Evolutionary conservation across 805 yeast genomes (phyloP).

Genomic region (Candida qinlingensis): DNA sequence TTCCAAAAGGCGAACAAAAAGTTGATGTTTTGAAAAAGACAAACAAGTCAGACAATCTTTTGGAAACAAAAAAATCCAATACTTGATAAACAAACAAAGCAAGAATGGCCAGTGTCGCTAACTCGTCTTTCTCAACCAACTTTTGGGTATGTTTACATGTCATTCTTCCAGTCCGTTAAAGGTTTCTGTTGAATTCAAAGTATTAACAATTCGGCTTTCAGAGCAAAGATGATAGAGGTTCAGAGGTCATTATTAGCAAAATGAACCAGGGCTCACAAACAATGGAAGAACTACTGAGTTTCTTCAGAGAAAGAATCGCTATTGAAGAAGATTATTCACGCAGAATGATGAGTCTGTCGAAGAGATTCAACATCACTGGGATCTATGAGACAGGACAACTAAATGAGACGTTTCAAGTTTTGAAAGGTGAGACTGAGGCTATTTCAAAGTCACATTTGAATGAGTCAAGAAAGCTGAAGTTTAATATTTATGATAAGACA

Average conservation of each 20-base stretch:
- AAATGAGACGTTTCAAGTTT: constrained; percentile 51
- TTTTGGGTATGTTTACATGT: constrained; percentile 38
- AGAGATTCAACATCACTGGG: constrained; percentile 40
- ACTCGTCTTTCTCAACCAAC: constrained; percentile 35
- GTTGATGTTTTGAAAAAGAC: neutral
- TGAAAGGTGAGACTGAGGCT: constrained; percentile 53
- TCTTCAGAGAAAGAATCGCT: constrained; percentile 49
- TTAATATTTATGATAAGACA: constrained; percentile 48
- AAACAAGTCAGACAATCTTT: neutral
- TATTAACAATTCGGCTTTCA: constrained; percentile 24
- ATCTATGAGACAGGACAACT: constrained; percentile 54
- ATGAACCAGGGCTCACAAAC: constrained; percentile 58
- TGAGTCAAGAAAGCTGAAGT: constrained; percentile 43
- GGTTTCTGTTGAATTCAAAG: no score
- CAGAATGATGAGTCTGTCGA: constrained; percentile 46
- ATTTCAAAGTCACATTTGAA: constrained; percentile 53
- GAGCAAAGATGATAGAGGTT: constrained; percentile 59
- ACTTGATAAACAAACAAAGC: no score
- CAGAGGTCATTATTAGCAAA: constrained; percentile 46
- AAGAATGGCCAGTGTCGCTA: constrained; percentile 8
- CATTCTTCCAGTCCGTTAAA: no score
- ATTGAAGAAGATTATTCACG: constrained; percentile 73
- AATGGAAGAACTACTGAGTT: constrained; percentile 41
- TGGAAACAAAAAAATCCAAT: no score
- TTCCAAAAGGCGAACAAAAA: neutral